Conservation (phyloP, 23 red algal species). For the Cyanidioschyzon merolae region DNA sequence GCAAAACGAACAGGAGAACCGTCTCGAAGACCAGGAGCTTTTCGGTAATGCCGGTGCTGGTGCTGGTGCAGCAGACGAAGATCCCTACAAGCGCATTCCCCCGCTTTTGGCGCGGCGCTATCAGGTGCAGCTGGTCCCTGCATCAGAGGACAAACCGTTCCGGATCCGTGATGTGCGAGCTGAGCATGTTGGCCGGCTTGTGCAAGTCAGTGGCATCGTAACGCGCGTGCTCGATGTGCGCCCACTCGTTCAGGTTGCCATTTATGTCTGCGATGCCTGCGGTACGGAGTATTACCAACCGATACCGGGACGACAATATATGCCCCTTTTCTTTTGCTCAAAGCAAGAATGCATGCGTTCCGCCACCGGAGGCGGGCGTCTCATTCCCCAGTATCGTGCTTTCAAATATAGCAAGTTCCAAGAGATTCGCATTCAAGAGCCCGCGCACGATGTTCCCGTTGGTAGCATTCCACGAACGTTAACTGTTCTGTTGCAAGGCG, state of each 20-base stretch:
- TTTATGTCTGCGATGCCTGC: conserved; percentile 68
- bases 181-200: conserved; percentile 64
- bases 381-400: conserved; percentile 52
- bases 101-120: conserved; percentile 49
- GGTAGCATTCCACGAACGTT: conserved; percentile 92
- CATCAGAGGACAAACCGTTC: conserved; percentile 37
- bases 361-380: conserved; percentile 15
- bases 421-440: conserved; percentile 93
- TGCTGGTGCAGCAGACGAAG: conserved; percentile 34
- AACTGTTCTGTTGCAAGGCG: conserved; percentile 63
- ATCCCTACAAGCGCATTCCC: conserved; percentile 58
- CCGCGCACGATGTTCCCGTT: conserved; percentile 85
- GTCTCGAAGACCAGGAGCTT: conserved; percentile 18
- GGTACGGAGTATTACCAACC: conserved; percentile 88
- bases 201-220: conserved; percentile 76
- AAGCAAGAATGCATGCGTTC: conserved; percentile 21
- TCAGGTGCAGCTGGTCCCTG: conserved; percentile 66
- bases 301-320: conserved; percentile 51
- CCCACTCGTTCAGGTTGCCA: conserved; percentile 60
- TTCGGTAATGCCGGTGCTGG: conserved; percentile 26
- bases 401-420: conserved; percentile 92
- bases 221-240: conserved; percentile 85
- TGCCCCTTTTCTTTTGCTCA: conserved; percentile 69
- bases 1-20: conserved; percentile 44
- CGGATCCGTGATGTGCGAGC: conserved; percentile 65